phyloP scores from a whole-genome alignment of 805 yeast species.

The Cyberlindnera bimundalis region DNA sequence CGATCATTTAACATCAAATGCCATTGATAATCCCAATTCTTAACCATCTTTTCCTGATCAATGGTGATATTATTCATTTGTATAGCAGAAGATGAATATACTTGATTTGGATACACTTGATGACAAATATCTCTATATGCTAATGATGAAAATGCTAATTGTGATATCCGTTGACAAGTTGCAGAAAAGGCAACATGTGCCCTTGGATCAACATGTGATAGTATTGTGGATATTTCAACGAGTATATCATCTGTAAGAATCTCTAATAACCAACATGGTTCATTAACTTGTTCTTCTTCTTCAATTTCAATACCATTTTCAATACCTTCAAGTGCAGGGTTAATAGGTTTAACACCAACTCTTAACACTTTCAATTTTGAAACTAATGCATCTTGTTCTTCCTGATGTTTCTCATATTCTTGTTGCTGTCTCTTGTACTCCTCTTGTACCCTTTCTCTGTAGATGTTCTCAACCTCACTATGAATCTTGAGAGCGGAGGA shows the following conservation, averaged over 20 bases:
- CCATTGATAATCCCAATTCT: constrained; percentile 39
- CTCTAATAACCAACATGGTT: constrained; percentile 41
- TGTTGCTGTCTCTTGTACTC: constrained; percentile 14
- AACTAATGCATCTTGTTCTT: background rate
- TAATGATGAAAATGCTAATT: constrained; percentile 50
- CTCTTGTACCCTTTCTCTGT: constrained; percentile 50
- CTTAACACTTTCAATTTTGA: constrained; percentile 1
- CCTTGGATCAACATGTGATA: constrained; percentile 49
- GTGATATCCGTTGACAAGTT: constrained; percentile 55
- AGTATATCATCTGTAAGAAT: constrained; percentile 59
- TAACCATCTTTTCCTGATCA: constrained; percentile 36
- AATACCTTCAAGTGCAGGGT: constrained; percentile 18
- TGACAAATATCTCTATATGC: constrained; percentile 51
- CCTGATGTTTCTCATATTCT: background rate
- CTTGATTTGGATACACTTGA: constrained; percentile 51
- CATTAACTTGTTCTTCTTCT: constrained; percentile 14
- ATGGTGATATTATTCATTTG: constrained; percentile 34
- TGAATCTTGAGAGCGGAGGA: constrained; percentile 59
- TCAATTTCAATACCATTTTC: constrained; percentile 13
- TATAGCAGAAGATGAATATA: constrained; percentile 43
- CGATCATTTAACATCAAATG: constrained; percentile 42
- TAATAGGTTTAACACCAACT: background rate
- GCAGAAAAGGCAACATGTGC: constrained; percentile 62
- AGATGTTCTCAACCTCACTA: constrained; percentile 61
- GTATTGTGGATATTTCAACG: constrained; percentile 43